Evolutionary conservation across 2,329 filamentous ascomycete genomes (phyloP).

Genomic region (Huntiella omanensis): DNA sequence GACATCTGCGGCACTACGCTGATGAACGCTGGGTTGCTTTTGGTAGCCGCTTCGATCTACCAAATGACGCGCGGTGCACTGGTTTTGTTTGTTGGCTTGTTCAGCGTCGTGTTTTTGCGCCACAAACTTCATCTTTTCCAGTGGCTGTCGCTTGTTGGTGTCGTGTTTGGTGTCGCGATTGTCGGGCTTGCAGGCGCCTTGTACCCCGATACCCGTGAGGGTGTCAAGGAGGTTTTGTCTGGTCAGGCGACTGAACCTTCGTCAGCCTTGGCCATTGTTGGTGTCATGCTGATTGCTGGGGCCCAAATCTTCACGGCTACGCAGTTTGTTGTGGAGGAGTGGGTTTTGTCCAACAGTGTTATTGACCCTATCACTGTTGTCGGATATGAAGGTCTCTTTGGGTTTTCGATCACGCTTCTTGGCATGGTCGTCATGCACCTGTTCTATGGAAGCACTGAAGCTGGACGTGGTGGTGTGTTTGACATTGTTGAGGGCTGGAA

Average conservation of each 20-base stretch:
- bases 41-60: slow-evolving; percentile 91
- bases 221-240: slow-evolving; percentile 18
- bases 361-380: slow-evolving; percentile 77
- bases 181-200: slow-evolving; percentile 81
- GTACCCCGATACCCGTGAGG: slow-evolving; percentile 36
- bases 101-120: slow-evolving; percentile 79
- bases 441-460: slow-evolving; percentile 52
- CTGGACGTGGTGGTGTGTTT: slow-evolving; percentile 67
- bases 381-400: slow-evolving; percentile 90
- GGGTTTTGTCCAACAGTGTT: slow-evolving; percentile 49
- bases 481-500: slow-evolving; percentile 73
- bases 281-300: slow-evolving; percentile 75
- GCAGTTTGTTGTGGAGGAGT: slow-evolving; percentile 92
- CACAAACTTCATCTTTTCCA: slow-evolving; percentile 71
- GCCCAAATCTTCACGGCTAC: slow-evolving; percentile 94
- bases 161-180: slow-evolving; percentile 71
- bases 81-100: slow-evolving; percentile 86
- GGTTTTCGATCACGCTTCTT: slow-evolving; percentile 59
- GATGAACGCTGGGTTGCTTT: slow-evolving; percentile 89
- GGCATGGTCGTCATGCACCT: slow-evolving; percentile 69
- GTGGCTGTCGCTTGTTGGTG: slow-evolving; percentile 74
- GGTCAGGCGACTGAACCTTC: slow-evolving; percentile 21
- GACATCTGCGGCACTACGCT: slow-evolving; percentile 90
- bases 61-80: slow-evolving; percentile 95
- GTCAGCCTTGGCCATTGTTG: slow-evolving; percentile 47